Percentiles rank a stretch among this genome's conserved stretches.
Conservation (phyloP, 2,329 filamentous ascomycete species). For the Colletotrichum sp. region DNA sequence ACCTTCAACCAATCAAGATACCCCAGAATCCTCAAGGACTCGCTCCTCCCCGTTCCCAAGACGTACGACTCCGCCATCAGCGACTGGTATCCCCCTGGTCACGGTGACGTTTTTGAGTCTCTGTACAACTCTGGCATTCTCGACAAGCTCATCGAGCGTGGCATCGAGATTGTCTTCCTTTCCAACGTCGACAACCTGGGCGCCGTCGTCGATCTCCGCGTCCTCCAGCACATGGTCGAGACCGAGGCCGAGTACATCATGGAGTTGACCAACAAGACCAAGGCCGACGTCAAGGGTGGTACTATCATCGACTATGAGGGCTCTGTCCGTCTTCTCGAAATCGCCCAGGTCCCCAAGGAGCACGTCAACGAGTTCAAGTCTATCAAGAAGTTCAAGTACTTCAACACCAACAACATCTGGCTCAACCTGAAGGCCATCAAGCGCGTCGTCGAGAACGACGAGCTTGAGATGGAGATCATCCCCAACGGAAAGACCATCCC, state of each 20-base stretch:
- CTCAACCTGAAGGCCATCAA: slow-evolving; percentile 97
- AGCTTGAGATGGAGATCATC: slow-evolving; percentile 99
- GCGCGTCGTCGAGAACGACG: slow-evolving; percentile 97
- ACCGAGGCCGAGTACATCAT: slow-evolving; percentile 98
- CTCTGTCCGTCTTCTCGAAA: slow-evolving; percentile 94
- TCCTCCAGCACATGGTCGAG: slow-evolving; percentile 99
- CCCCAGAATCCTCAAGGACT: slow-evolving; percentile 98
- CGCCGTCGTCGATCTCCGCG: slow-evolving; percentile 95
- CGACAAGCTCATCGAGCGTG: slow-evolving; percentile 92
- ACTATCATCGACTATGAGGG: slow-evolving; percentile 99
- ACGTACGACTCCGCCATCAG: slow-evolving; percentile 83
- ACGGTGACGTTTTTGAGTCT: slow-evolving; percentile 99
- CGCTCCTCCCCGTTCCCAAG: slow-evolving; percentile 94
- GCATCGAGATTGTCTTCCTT: slow-evolving; percentile 97
- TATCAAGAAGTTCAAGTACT: slow-evolving; percentile 99
- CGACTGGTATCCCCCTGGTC: slow-evolving; percentile 98
- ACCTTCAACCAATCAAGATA: slow-evolving; percentile 99
- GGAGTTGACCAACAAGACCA: slow-evolving; percentile 99
- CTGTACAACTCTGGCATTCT: slow-evolving; percentile 99
- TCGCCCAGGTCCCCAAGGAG: slow-evolving; percentile 99
- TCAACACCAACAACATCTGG: slow-evolving; percentile 99
- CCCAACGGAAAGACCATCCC: slow-evolving; percentile 99
- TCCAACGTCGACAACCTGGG: slow-evolving; percentile 99
- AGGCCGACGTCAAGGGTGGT: slow-evolving; percentile 99
- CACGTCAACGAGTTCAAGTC: slow-evolving; percentile 99